Evolutionary conservation across 208 protist genomes (phyloP), one percentile per base, ranked within the genome.

Genomic region (Acanthamoeba castellanii): DNA sequence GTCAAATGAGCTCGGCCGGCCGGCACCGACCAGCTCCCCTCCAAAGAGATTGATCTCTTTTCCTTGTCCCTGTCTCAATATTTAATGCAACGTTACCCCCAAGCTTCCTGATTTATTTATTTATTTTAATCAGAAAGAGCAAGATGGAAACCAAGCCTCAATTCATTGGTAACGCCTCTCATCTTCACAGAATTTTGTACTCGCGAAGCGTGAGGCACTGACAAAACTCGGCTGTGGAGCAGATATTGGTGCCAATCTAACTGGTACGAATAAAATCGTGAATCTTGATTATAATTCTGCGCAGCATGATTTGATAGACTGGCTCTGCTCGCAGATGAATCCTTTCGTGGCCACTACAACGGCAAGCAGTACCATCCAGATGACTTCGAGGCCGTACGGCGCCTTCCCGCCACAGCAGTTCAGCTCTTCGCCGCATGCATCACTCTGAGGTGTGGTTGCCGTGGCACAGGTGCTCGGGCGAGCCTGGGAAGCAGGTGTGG

Each of bases 391-490:
- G 81, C 42, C 13, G 81, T 88, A 66, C 45, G 50, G 5, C 42
- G 32, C 1, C 78, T 5, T 18, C 11, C 45, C 47, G 27, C 76
- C 11, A 61, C 47, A 37, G 37, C 37, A 37, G 18, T 25, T 61
- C 30, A 34, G 1, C 18, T 37, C 37, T 34, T 34, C n/a, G 2
- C 20, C n/a, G 16, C 22, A 61, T 52, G 25, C 22, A 7, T 85
- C n/a, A 34, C 45, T 0, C 30, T 61, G 25, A 47, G 47, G 8
- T 34, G 11, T 1, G 30, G 37, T 37, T 82, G 98, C 99, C 90
- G 94, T 98, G 47, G 95, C 96, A 2, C 42, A 94, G 0, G 96
- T 99, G 47, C 88, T 99, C 45, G 91, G 94, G 9, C 96, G 98
- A 45, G 96, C 97, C 16, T 84, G 94, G 57, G 30, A 87, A 13